These are phyloP conservation scores for Tulasnella sp. DNA, from an alignment of 768 basidiomycete genomes.

Conservation along the genomic window DNA sequence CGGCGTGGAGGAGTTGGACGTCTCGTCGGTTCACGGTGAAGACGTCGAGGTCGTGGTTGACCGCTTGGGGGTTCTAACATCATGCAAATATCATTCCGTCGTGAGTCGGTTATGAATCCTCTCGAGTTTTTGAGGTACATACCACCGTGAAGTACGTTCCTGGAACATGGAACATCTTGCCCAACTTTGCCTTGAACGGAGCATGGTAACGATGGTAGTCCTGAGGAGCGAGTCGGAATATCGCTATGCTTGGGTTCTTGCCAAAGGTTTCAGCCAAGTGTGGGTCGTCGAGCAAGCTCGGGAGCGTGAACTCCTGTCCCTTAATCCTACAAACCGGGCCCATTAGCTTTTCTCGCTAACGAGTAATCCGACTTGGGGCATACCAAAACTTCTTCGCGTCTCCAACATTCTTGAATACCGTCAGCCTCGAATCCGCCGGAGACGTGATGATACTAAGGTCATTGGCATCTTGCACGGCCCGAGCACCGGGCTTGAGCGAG, in stretches of 20 bases:
- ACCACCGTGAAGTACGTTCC: constrained; percentile 67
- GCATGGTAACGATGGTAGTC: constrained; percentile 85
- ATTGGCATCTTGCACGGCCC: constrained; percentile 61
- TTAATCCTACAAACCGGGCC: constrained; percentile 55
- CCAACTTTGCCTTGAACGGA: constrained; percentile 61
- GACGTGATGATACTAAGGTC: constrained; percentile 60
- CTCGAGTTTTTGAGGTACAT: constrained; percentile 14
- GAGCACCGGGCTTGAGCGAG: constrained; percentile 59
- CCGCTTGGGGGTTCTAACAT: constrained; percentile 70
- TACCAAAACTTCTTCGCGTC: constrained; percentile 72
- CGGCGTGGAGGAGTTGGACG: constrained; percentile 55
- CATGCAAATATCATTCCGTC: background rate
- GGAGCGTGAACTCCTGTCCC: constrained; percentile 69
- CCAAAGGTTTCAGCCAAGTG: constrained; percentile 49
- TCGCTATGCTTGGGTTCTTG: constrained; percentile 51
- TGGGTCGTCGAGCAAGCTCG: constrained; percentile 57
- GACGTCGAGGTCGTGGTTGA: constrained; percentile 70
- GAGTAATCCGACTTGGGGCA: constrained; percentile 31
- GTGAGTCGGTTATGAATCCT: background rate
- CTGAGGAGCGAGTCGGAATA: constrained; percentile 76
- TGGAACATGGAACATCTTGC: constrained; percentile 51
- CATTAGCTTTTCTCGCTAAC: background rate
- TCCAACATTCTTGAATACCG: constrained; percentile 63
- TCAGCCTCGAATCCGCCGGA: constrained; percentile 74
- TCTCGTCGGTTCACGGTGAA: constrained; percentile 67